Percentiles rank a stretch among this genome's conserved stretches.
Evolutionary conservation across 2,329 filamentous ascomycete species (phyloP).

Genomic region (Pseudomassariella vexata): DNA sequence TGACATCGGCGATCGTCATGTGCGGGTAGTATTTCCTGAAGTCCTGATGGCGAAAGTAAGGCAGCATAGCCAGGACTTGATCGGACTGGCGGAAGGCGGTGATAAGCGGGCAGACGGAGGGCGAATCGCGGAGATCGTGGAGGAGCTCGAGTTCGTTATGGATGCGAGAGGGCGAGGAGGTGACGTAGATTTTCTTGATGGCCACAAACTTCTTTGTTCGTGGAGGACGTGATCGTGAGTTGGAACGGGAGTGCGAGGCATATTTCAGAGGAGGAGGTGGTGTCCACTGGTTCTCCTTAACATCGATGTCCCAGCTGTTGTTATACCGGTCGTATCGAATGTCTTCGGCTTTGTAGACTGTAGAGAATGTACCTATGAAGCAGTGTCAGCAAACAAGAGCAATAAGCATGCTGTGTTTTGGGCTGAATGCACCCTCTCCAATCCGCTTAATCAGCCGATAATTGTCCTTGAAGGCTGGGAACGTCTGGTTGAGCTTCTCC

Average conservation of each 20-base stretch:
- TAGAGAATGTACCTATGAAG: constrained; percentile 82
- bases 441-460: constrained; percentile 95
- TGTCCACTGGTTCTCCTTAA: constrained; percentile 58
- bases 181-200: constrained; percentile 99
- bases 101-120: constrained; percentile 88
- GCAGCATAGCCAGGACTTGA: constrained; percentile 89
- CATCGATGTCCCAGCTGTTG: constrained; percentile 80
- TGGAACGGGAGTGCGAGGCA: constrained; percentile 34
- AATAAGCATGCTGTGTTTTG: no score
- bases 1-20: constrained; percentile 80
- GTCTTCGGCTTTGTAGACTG: constrained; percentile 97
- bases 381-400: no score
- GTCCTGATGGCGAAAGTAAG: constrained; percentile 92
- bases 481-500: constrained; percentile 72
- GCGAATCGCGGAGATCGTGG: constrained; percentile 75
- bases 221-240: constrained; percentile 24
- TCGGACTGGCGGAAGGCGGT: constrained; percentile 94
- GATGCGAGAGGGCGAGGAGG: constrained; percentile 87
- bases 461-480: constrained; percentile 74
- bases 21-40: constrained; percentile 92
- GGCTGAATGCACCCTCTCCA: constrained; percentile 81
- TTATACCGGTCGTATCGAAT: constrained; percentile 75
- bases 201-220: constrained; percentile 72
- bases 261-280: constrained; percentile 63
- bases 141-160: constrained; percentile 94